Percentiles rank a stretch among this genome's conserved stretches.
Conservation (phyloP, 305 asterid species). For the Fraxinus greggii region DNA sequence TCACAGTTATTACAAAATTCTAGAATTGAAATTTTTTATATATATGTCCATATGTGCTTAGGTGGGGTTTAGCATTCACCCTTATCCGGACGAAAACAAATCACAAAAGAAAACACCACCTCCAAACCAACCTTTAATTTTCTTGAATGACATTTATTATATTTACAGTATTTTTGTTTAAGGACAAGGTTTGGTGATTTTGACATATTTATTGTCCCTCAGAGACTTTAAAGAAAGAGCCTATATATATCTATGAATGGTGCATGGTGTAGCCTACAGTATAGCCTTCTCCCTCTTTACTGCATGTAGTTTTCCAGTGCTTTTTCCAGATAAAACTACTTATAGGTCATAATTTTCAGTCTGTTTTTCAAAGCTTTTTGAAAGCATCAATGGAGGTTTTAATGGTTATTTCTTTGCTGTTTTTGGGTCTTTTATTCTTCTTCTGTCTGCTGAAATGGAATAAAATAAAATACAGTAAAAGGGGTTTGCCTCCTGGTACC, state of each 20-base stretch:
- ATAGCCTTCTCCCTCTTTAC: constrained; percentile 6
- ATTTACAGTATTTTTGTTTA: constrained; percentile 6
- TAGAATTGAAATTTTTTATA: not conserved
- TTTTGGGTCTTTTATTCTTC: constrained; percentile 16
- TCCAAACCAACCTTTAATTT: not conserved
- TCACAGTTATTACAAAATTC: not conserved
- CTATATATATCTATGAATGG: constrained; percentile 28
- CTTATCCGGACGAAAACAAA: not conserved
- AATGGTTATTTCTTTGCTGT: constrained; percentile 17
- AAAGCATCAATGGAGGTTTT: constrained; percentile 39
- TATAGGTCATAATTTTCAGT: constrained; percentile 1
- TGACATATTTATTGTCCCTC: constrained; percentile 39
- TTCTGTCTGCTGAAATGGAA: constrained; percentile 39
- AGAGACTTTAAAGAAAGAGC: constrained; percentile 35
- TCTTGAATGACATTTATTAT: constrained; percentile 25
- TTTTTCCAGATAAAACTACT: not conserved
- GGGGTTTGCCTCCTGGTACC: constrained; percentile 51
- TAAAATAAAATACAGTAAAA: constrained; percentile 20
- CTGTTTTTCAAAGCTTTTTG: constrained; percentile 18
- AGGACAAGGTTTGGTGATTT: constrained; percentile 31
- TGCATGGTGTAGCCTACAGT: constrained; percentile 30
- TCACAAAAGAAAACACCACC: not conserved
- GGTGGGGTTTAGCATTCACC: not conserved
- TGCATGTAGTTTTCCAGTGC: constrained; percentile 3
- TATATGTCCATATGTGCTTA: not conserved